Evolutionary conservation across 441 rosid species (phyloP).

Genomic region (Lagerstroemia fauriei): DNA sequence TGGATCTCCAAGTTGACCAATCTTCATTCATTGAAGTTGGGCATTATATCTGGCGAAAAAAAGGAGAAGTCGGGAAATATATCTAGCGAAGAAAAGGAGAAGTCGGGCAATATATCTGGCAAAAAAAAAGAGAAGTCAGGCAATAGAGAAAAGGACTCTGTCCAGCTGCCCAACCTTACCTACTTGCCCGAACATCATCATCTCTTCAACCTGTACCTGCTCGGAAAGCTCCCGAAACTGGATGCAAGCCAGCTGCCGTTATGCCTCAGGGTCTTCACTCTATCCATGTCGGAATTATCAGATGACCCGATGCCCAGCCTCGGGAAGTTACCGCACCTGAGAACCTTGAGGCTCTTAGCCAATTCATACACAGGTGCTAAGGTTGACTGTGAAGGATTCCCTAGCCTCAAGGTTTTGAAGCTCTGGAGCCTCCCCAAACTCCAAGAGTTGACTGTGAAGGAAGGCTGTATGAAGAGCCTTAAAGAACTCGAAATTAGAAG

Average conservation of each 20-base stretch:
- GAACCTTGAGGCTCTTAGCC: not conserved
- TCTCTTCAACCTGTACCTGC: slow-evolving; percentile 3
- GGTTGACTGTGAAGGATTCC: not conserved
- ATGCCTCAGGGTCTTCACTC: not conserved
- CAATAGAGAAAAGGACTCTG: not conserved
- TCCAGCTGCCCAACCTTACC: not conserved
- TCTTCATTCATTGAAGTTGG: slow-evolving; percentile 8
- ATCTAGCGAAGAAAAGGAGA: too few species aligned
- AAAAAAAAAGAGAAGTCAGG: not conserved
- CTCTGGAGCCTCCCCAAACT: not conserved
- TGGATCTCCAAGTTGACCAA: slow-evolving; percentile 8
- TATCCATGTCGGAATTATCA: not conserved
- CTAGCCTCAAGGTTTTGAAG: not conserved
- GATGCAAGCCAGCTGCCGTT: not conserved
- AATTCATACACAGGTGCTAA: not conserved
- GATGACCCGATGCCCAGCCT: not conserved
- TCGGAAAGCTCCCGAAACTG: not conserved
- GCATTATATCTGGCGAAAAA: not conserved
- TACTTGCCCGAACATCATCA: not conserved
- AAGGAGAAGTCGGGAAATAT: too few species aligned
- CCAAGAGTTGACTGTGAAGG: not conserved
- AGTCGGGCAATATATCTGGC: too few species aligned
- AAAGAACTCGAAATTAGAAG: not conserved
- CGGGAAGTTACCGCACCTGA: not conserved
- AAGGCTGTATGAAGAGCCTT: not conserved